Base-by-base conservation (phyloP, 1,284 basidiomycete genomes). In the Phaffia rhodozyma region DNA sequence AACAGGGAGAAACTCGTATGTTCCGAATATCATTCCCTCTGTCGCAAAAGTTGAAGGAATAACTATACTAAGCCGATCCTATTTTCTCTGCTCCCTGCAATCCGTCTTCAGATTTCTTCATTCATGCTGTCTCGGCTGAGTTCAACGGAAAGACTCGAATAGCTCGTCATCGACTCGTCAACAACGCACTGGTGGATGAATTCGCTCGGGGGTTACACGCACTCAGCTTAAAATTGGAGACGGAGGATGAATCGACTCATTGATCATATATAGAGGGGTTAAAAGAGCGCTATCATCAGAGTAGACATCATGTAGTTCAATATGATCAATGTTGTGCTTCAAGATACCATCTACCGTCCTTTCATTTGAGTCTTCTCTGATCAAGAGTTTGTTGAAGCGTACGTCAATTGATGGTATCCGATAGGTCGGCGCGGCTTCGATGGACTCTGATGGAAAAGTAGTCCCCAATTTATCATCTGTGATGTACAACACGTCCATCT, bases 141-240 rank as follows among this genome's bases (percentile, higher is more conserved):
- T 77, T 77, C 68, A 63, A 66, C 7, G 72, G 71, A 50, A 71
- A 75, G 66, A 69, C 73, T 2, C 70, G 71, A 21, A 76, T 77
- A 43, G 72, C 73, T 2, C 71, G 76, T 32, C 76, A 77, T 67
- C 68, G 76, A n/a, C 66, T 75, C 52, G 74, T 77, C 56, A 77
- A 77, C 67, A 61, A 62, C 1, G 65, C 76, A 13, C 67, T 77
- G 30, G 74, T 75, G 67, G 74, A 76, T 13, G 75, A 77, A 62
- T 77, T 77, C 58, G 66, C 70, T 55, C 67, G 70, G 49, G 76
- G 76, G n/a, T 62, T 77, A 50, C 76, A 77, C 60, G 76, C 76
- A 0, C 67, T 77, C 58, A 75, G 74, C 66, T 61, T 77, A 58
- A 69, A 72, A 49, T 62, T 76, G 52, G 75, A 75, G 69, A 75